Evolutionary conservation across 169 alveolate species (phyloP), one percentile per base, ranked within the genome.

Genomic region (Theileria parva): DNA sequence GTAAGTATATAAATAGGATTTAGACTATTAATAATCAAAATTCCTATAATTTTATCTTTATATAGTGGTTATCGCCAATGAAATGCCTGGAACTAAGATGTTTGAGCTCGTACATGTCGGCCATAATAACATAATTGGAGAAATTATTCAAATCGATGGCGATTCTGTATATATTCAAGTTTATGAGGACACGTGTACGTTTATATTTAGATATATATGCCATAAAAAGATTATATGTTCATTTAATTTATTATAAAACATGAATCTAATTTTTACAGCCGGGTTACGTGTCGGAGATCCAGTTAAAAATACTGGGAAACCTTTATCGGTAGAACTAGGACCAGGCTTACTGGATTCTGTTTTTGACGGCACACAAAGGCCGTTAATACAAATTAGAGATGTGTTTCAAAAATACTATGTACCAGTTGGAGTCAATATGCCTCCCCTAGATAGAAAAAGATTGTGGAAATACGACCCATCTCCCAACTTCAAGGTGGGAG

Each of bases 281-380:
- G 99, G 99, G 17, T 92, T 98, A 55, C 95, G 99, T 30, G 99
- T 97, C 12, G 99, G 99, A 25, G 99, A 98, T 80, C 99, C 99
- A 55, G 99, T 98, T 13, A 86, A 92, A 81, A 97, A 97, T 87
- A 97, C 99, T 19, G 99, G 99, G 7, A 92, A 91, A 87, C 99
- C 99, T 6, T 93, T 98, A 39, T 96, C 99, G 21, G 99, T 98
- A 53, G 98, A 96, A 84, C 92, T 98, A 30, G 99, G 99, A 11
- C 99, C 99, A 17, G 99, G 99, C 67, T 87, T 98, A 50, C 88
- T 98, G 80, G 96, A 93, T 74, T 95, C 93, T 74, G 98, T 98
- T 61, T 98, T 96, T 87, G 99, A 98, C 87, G 99, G 99, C 67
- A 98, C 98, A 69, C 98, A 98, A 92, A 91, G 99, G 78, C 99